Base-by-base conservation (phyloP, 2,329 filamentous ascomycete genomes). In the Alternaria ethzedia region DNA sequence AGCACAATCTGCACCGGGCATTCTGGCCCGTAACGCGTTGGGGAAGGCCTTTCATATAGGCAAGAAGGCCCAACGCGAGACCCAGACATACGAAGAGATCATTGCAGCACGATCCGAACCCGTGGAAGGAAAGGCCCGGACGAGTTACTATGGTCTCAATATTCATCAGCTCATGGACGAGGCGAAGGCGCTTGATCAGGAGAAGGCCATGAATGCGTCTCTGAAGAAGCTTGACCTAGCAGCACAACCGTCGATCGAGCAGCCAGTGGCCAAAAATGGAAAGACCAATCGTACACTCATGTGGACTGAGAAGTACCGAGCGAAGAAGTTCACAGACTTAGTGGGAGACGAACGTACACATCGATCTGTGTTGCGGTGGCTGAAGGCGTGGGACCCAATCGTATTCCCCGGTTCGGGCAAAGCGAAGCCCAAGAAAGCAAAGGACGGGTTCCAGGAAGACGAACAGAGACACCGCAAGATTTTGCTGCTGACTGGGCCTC, bases 231-330 rank as follows among this genome's bases (percentile, higher is more conserved):
- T 70, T 2, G 70, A 80, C 8, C 61, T 71, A 12, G 74, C 71
- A 11, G 74, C 76, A 15, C 67, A 69, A 71, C 75, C 32, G 51
- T 81, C 83, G 0, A 70, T 83, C 6, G 84, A 86, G 66, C 68
- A 76, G 5, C 58, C 71, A 10, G 41, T 54, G 8, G 43, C 59
- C 15, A 75, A 71, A 30, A 52, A 25, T 32, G 70, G 66, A 8
- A 82, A 80, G 64, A 71, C 67, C 15, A 74, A 65, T 20, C 78
- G 74, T 66, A 86, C 88, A 0, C 79, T 93, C 30, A 83, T 99
- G 76, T 99, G 96, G 96, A 97, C 95, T 0, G 96, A 99, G 77
- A 99, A 99, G 78, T 99, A 99, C 77, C 90, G 96, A 36, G 96
- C 96, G 26, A 89, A 89, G 64, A 95, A 90, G 72, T 99, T 98